phyloP scores from a whole-genome alignment of 352 stramenopile species.

The Globisporangium recalcitrans region DNA sequence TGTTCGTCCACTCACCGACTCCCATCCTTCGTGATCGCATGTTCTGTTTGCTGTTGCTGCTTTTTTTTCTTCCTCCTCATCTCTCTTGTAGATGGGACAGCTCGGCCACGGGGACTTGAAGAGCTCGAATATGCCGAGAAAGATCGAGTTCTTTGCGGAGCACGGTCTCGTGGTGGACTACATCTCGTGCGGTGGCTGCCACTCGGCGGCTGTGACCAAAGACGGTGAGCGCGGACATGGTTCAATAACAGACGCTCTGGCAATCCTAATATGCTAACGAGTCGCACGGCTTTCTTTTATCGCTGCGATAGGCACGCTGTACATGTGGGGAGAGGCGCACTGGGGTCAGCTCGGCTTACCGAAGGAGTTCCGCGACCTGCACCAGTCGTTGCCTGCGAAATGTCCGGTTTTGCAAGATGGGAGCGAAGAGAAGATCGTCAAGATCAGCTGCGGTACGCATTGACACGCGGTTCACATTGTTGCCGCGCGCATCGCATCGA shows the following conservation, averaged over 20 bases:
- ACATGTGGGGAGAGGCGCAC: slow-evolving; percentile 82
- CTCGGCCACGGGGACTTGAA: slow-evolving; percentile 73
- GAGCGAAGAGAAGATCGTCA: slow-evolving; percentile 54
- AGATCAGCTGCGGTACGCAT: slow-evolving; percentile 62
- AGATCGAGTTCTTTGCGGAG: slow-evolving; percentile 59
- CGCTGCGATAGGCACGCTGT: slow-evolving; percentile 37
- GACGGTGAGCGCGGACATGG: slow-evolving; percentile 31
- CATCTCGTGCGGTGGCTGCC: slow-evolving; percentile 77
- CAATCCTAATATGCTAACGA: neutral
- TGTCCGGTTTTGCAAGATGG: slow-evolving; percentile 50
- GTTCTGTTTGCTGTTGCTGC: neutral
- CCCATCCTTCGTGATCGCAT: neutral
- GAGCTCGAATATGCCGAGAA: slow-evolving; percentile 53
- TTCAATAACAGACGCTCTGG: neutral
- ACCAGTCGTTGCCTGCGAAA: slow-evolving; percentile 64
- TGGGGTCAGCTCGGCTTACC: slow-evolving; percentile 75
- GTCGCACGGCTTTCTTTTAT: neutral
- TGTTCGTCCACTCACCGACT: neutral
- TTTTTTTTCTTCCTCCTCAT: neutral
- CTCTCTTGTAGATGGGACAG: slow-evolving; percentile 57
- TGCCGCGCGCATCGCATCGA: neutral
- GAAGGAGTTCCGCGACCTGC: slow-evolving; percentile 51
- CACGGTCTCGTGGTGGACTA: slow-evolving; percentile 51
- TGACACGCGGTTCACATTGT: too few species aligned
- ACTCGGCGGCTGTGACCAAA: slow-evolving; percentile 68